Base-by-base conservation (phyloP, 2,329 filamentous ascomycete genomes). In the Cryphonectria carpinicola region DNA sequence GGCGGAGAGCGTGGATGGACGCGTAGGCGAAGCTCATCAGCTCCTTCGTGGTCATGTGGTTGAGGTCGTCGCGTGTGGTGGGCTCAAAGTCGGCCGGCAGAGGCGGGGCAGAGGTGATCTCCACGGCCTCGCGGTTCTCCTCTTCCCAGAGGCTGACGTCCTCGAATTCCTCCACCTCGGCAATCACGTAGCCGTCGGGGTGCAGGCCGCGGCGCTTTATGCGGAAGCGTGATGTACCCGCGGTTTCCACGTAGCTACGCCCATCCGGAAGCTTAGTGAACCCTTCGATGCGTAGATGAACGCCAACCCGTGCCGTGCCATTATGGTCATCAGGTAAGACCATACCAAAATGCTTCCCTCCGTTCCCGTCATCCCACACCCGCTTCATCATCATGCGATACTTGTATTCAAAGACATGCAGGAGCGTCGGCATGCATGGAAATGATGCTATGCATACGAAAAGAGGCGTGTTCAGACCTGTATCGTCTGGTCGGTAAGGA, bases 391-490 rank as follows among this genome's bases (percentile, higher is more conserved):
- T 96, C n/a, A 96, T 84, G 10, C 93, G 89, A 78, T 97, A 97
- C 8, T 93, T 88, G n/a, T 93, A 93, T 79, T 97, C 95, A 77
- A 97, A 97, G n/a, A 98, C 88, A 76, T 97, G 93, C 3, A 97
- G 83, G 75, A 96, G 96, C 0, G 93, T 95, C 0, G 92, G 93
- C 88, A 95, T 94, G 1, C 86, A 85, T 0, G 95, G 95, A 75
- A 96, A 95, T 0, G 93, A 88, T 11, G 97, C 81, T 0, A 93
- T 94, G 80, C 93, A 96, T 43, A 97, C 87, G 75, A 97, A 97
- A 0, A 97, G 83, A 0, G 93, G 88, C 4, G 91, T 87, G 49
- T 90, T 87, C 25, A 89, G 84, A 13, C 89, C 88, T 4, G 86
- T 85, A 62, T 85, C 80, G 1, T 84, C 84, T 7, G 60, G 54